Base-by-base conservation (phyloP, 208 protist species). In the Blechomonas ayalai region DNA sequence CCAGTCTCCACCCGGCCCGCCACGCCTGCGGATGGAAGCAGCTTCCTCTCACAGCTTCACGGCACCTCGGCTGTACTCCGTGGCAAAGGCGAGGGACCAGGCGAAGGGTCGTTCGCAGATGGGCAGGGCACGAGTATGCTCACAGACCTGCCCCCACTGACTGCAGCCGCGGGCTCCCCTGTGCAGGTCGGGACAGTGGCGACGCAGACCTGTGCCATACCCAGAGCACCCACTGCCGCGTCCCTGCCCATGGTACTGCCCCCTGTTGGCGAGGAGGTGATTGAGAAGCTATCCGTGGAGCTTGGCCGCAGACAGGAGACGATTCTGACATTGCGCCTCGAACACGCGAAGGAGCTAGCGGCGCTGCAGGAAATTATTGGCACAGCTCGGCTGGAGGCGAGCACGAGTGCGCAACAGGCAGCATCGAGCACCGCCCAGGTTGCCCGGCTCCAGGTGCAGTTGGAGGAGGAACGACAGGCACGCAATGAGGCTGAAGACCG, bases 311-410 rank as follows among this genome's bases (percentile, higher is more conserved):
- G 48, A 27, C 60, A 73, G 22, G 54, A 68, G 33, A 60, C 48
- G 13, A 51, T 80, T 31, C 48, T 76, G 27, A 57, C 67, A 43
- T 31, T 75, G 4, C 71, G 73, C 13, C 48, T 70, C 23, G 52
- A 70, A 8, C 76, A 86, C 50, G 53, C 60, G 16, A 34, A 36
- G 10, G 72, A 85, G 42, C 6, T 82, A 32, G 57, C 67, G 7
- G 59, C 72, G 43, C 33, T 85, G 51, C 72, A 66, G 28, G 67
- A 76, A 39, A 42, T 52, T 12, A 50, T 69, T n/a, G 42, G 53
- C 23, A 57, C 65, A n/a, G 74, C 67, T 25, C 64, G 64, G 28
- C 46, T 57, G 24, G 58, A 64, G 22, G 61, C 59, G 15, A 45
- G 8, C 23, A 47, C 9, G 41, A 47, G 41, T 9, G 23, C 20